phyloP scores from a whole-genome alignment of 768 basidiomycete species.

The Pleurotus pulmonarius region DNA sequence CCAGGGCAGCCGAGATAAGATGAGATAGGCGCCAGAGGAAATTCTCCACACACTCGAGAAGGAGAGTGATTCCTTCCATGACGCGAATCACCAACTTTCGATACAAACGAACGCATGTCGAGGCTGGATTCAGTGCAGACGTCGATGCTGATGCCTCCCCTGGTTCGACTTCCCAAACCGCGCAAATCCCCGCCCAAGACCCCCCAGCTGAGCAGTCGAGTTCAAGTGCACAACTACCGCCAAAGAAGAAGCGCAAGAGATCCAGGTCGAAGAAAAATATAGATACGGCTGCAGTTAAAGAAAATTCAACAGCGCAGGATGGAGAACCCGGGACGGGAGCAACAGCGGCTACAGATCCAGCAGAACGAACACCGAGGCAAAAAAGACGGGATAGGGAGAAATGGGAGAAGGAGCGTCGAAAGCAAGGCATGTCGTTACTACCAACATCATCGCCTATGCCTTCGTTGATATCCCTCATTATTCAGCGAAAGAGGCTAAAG shows the following conservation, averaged over 20 bases:
- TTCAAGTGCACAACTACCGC: conserved; percentile 14
- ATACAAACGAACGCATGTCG: conserved; percentile 67
- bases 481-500: conserved; percentile 14
- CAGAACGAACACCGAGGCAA: background rate
- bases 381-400: conserved; percentile 3
- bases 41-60: no score
- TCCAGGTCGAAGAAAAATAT: conserved; percentile 34
- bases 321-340: background rate
- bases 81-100: conserved; percentile 73
- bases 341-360: background rate
- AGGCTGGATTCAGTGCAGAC: conserved; percentile 49
- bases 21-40: no score
- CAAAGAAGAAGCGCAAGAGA: conserved; percentile 61
- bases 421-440: conserved; percentile 15
- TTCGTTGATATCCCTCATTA: conserved; percentile 11
- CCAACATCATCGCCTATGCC: conserved; percentile 7
- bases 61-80: conserved; percentile 35
- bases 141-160: conserved; percentile 7
- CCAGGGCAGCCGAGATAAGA: no score
- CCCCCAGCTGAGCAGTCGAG: no score
- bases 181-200: background rate
- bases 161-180: conserved; percentile 1
- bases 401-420: conserved; percentile 22
- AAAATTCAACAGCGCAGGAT: background rate
- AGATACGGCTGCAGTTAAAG: conserved; percentile 13